Percentiles rank a stretch among this genome's conserved stretches.
phyloP scores from a whole-genome alignment of 2,329 filamentous ascomycete species.

The Diplodia mutila region DNA sequence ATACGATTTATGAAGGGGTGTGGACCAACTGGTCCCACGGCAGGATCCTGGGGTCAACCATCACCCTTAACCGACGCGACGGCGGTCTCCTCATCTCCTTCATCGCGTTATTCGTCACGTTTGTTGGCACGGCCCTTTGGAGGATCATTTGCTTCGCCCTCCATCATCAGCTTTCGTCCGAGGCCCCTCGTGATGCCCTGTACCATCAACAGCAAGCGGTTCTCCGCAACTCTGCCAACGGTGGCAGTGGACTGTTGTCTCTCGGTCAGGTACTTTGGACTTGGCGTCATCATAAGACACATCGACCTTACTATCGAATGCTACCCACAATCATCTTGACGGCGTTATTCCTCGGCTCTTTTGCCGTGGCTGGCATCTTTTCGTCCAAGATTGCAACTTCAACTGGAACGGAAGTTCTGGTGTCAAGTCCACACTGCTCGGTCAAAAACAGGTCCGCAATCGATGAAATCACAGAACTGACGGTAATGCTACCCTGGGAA shows the following conservation, averaged over 20 bases:
- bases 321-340: conserved; percentile 5
- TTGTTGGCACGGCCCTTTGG: conserved; percentile 32
- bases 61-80: conserved; percentile 25
- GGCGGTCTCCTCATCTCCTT: conserved; percentile 42
- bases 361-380: conserved; percentile 24
- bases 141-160: conserved; percentile 30
- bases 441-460: too few relatives aligned
- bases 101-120: conserved; percentile 38
- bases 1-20: conserved; percentile 33
- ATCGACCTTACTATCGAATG: background rate
- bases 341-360: background rate
- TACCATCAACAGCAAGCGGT: conserved; percentile 31
- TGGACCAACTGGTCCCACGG: conserved; percentile 43
- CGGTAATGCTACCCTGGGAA: background rate
- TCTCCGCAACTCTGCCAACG: conserved; percentile 19
- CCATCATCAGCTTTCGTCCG: conserved; percentile 30
- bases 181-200: conserved; percentile 30
- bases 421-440: conserved; percentile 9
- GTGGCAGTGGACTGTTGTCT: background rate
- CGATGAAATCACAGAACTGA: too few relatives aligned
- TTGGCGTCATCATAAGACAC: background rate
- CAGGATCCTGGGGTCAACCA: conserved; percentile 34
- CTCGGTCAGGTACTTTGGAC: background rate
- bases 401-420: conserved; percentile 20
- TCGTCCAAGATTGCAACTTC: conserved; percentile 23